Conservation (phyloP, 768 basidiomycete genomes). For the Russula earlei region DNA sequence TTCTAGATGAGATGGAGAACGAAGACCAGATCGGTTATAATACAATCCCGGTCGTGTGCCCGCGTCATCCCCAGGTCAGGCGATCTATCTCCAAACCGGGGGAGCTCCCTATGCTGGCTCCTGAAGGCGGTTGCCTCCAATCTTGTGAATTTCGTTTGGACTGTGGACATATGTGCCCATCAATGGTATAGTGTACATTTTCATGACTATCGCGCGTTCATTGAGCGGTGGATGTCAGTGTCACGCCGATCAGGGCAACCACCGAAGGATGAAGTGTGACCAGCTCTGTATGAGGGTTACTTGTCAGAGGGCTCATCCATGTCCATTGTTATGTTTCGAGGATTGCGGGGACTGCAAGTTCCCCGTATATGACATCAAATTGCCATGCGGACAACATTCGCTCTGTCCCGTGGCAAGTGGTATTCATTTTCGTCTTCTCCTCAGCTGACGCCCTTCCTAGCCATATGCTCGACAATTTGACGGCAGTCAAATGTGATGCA, state of each 20-base stretch:
- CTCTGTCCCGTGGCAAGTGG: conserved; percentile 25
- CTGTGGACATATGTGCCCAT: conserved; percentile 28
- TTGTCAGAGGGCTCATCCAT: conserved; percentile 24
- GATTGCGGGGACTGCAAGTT: conserved; percentile 25
- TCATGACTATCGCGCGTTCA: neutral
- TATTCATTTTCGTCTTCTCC: neutral
- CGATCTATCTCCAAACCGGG: conserved; percentile 10
- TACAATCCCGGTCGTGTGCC: conserved; percentile 11
- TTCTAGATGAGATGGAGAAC: conserved; percentile 48
- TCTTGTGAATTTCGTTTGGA: conserved; percentile 23
- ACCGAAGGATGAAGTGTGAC: conserved; percentile 21
- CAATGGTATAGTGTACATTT: conserved; percentile 15
- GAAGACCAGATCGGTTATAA: conserved; percentile 24
- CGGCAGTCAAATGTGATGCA: conserved; percentile 21
- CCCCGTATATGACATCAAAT: conserved; percentile 19
- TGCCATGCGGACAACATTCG: conserved; percentile 25
- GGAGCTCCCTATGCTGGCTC: conserved; percentile 8
- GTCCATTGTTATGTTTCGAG: conserved; percentile 23
- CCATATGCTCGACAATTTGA: conserved; percentile 21
- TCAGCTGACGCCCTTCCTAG: conserved; percentile 16
- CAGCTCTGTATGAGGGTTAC: conserved; percentile 20
- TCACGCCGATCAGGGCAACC: conserved; percentile 21
- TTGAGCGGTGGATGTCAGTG: conserved; percentile 6
- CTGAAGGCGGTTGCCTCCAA: conserved; percentile 26
- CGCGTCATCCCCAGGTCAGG: conserved; percentile 10